These are phyloP conservation scores for Neurospora sp. DNA, from an alignment of 2,329 filamentous ascomycete species.

Conservation along the genomic window DNA sequence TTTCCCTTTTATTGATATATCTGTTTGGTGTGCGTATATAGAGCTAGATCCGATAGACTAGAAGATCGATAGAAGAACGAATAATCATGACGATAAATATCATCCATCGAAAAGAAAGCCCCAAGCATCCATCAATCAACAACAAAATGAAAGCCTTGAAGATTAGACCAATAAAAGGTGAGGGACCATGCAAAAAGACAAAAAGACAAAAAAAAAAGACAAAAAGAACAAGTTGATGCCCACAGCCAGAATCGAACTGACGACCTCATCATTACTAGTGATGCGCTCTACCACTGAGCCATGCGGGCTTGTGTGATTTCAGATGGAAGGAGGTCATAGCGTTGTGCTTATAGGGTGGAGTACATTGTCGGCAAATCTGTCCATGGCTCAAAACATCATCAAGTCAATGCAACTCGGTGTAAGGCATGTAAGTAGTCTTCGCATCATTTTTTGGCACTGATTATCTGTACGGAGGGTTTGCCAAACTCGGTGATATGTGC, in stretches of 20 bases:
- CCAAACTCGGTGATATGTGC: too few species aligned
- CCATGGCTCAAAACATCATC: too few species aligned
- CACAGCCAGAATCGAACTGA: not conserved
- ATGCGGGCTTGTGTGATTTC: not conserved
- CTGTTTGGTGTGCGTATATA: not conserved
- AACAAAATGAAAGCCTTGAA: too few species aligned
- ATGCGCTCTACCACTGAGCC: not conserved
- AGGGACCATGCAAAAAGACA: not conserved
- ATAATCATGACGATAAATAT: not conserved
- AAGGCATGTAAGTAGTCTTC: too few species aligned
- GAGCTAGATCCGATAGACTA: not conserved
- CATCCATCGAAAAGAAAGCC: not conserved
- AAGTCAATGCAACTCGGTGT: too few species aligned
- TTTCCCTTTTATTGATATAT: not conserved
- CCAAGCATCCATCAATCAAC: too few species aligned
- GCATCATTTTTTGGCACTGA: too few species aligned
- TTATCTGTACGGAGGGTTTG: too few species aligned
- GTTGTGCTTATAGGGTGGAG: not conserved
- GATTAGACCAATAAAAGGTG: not conserved
- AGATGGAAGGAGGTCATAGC: not conserved
- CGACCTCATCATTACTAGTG: not conserved
- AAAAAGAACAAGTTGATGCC: not conserved
- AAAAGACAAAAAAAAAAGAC: too few species aligned
- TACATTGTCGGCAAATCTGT: too few species aligned
- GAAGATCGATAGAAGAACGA: not conserved